Evolutionary conservation across 2,329 filamentous ascomycete species (phyloP), one percentile per base, ranked within the genome.

Genomic region (Hirsutella rhossiliensis): DNA sequence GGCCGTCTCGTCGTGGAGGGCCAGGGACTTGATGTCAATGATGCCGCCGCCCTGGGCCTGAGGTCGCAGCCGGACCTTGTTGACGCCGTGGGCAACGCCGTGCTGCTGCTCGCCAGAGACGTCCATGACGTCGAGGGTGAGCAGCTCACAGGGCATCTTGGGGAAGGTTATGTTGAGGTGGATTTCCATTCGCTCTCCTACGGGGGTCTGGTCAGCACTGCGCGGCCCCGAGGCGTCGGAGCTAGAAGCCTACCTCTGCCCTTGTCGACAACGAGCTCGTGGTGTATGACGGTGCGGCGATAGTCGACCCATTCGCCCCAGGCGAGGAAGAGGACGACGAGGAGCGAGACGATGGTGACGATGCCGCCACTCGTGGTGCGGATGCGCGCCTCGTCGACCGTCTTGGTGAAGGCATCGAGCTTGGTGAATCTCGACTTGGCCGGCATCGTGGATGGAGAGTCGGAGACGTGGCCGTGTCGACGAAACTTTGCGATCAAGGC

Each of bases 391-490:
- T 98, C 92, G 64, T 98, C 92, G 55, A 98, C 92, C 12, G 92
- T 98, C 69, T 98, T 98, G 42, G 90, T 95, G 64, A 98, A 98
- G 74, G 92, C 92, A 67, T 98, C 92, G 51, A 98, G 86, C 77
- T 84, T 83, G 47, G 86, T 95, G 62, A 98, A 96, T 64, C 92
- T 82, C 55, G 87, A 94, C 72, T 94, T 95, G 59, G 82, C 69
- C 52, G 89, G 73, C 92, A 97, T 97, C 41, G 52, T 43, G 42
- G 2, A 20, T 30, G 19, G n/a, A 15, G 37, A 23, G 8, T 29
- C 40, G 27, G 38, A 34, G 17, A 27, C 34, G 27, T 17, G 9
- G 41, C 37, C 30, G 20, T 28, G 6, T 13, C 8, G 18, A 13
- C 17, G 18, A 5, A n/a, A 6, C n/a, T 23, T 38, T 15, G 36